phyloP scores from a whole-genome alignment of 2,329 filamentous ascomycete species.

The Aspergillus aculeatus region DNA sequence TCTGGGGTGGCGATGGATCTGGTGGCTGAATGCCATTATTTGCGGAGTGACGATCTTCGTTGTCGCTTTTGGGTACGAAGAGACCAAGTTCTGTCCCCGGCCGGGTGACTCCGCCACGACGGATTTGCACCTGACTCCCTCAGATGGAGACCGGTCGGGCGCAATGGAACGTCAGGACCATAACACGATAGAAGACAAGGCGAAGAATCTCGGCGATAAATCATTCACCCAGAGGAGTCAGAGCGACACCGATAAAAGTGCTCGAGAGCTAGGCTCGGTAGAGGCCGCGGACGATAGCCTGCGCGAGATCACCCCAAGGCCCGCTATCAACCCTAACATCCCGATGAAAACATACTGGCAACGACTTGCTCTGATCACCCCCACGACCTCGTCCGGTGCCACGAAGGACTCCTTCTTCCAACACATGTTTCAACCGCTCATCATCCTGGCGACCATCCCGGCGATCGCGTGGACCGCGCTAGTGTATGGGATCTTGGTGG shows the following conservation, averaged over 20 bases:
- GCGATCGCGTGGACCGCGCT: constrained; percentile 43
- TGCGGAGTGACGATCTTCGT: constrained; percentile 39
- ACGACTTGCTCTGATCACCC: background rate
- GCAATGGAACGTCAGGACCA: no score
- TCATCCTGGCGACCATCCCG: constrained; percentile 48
- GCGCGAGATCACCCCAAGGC: no score
- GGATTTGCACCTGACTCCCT: background rate
- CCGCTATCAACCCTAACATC: no score
- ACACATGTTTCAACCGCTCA: background rate
- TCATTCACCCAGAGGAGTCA: no score
- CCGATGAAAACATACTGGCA: background rate
- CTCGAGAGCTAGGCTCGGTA: no score
- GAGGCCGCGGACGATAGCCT: no score
- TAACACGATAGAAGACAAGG: no score
- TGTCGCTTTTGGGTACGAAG: constrained; percentile 49
- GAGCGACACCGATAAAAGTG: no score
- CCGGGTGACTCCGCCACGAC: no score
- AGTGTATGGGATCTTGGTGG: constrained; percentile 40
- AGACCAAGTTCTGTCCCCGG: constrained; percentile 29
- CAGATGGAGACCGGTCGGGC: background rate
- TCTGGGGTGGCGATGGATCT: constrained; percentile 53
- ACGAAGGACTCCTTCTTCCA: background rate
- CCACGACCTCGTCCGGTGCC: background rate
- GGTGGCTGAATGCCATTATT: constrained; percentile 49
- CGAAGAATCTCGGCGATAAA: no score